Evolutionary conservation across 768 basidiomycete species (phyloP), one percentile per base, ranked within the genome.

Genomic region (Lentinula aciculospora): DNA sequence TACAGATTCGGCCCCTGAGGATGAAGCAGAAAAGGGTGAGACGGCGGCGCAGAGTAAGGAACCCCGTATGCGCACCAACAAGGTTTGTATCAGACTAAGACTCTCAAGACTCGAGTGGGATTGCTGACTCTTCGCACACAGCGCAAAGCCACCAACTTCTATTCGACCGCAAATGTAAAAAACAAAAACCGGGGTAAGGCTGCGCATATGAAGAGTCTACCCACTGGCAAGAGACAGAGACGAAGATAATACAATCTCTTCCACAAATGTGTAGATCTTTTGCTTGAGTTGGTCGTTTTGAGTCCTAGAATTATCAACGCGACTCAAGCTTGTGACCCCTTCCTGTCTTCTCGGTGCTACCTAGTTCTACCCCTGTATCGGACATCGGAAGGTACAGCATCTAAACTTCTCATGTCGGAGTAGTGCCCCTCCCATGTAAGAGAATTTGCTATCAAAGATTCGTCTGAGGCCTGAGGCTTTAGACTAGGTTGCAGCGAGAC

Each of bases 61-160:
- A 62, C 69, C 80, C 27, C 89, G 96, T 17, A 90, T 96, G 92
- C 96, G 83, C 65, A 98, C 97, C 1, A 93, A 86, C 78, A 99
- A 99, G 77, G 90, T 87, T 68, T 40, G 61, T 61, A 6, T 59
- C 6, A 46, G 17, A 39, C 48, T 62, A 17, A 44, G 36, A 13
- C n/a, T 37, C 31, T 13, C 12, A 29, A 40, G 39, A 6, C 10
- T 49, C 51, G 23, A 34, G 19, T n/a, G 10, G 17, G 31, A 17
- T 31, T 49, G 19, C 25, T 32, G 31, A 36, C 7, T 40, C 29
- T 19, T 55, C 48, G 60, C 32, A 19, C 21, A n/a, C 66, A 92
- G 93, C 88, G 85, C 76, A 94, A 91, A 73, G 83, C 91, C 9
- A 78, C 80, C 57, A 98, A 98, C 74, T 98, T 94, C 75, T 97